Percentiles rank a stretch among this genome's conserved stretches.
Conservation (phyloP, 176 grass and related monocot genomes). For the Pontederia crassipes region DNA sequence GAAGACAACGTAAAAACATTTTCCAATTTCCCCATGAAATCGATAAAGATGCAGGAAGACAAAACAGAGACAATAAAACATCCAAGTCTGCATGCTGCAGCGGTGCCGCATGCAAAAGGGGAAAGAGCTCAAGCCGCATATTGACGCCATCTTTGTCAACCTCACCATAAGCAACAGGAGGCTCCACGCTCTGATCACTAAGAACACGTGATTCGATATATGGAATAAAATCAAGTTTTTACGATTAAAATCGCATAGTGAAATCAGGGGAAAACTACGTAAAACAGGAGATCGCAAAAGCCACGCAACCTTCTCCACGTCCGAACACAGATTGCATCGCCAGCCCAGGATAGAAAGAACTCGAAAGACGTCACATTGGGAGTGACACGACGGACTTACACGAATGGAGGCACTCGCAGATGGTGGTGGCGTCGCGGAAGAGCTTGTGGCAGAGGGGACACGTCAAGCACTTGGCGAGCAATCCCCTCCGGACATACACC, state of each 20-base stretch:
- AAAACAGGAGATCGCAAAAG: no score
- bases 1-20: not conserved
- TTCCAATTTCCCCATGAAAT: not conserved
- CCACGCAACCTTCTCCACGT: no score
- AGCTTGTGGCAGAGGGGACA: constrained; percentile 71
- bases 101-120: not conserved
- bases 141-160: not conserved
- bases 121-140: not conserved
- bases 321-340: not conserved
- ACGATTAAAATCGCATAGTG: no score
- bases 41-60: not conserved
- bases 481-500: constrained; percentile 35
- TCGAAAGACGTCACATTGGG: not conserved
- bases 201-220: not conserved
- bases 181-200: not conserved
- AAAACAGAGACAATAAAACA: not conserved
- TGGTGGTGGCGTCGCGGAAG: constrained; percentile 65
- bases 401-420: constrained; percentile 76
- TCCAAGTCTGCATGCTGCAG: constrained; percentile 4
- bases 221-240: no score
- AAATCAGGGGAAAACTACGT: no score
- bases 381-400: constrained; percentile 39
- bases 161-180: not conserved
- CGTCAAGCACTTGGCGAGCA: constrained; percentile 44
- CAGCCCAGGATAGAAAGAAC: not conserved